These are phyloP conservation scores for Pseudophaeomoniella oleicola DNA, from an alignment of 2,329 filamentous ascomycete genomes.

Conservation along the genomic window DNA sequence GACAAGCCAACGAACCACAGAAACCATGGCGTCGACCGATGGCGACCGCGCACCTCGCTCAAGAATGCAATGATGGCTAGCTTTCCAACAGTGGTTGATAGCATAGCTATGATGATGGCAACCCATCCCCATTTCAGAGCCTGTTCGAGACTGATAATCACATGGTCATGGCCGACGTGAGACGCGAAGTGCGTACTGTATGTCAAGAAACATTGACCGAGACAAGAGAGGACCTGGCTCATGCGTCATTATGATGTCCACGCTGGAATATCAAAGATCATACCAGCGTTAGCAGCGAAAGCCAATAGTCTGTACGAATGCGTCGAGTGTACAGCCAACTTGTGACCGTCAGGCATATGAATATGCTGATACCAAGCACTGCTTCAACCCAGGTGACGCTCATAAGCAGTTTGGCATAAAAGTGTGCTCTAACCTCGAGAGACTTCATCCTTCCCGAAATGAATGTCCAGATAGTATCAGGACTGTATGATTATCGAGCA, in stretches of 20 bases:
- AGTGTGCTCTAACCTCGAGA: no score
- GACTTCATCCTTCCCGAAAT: no score
- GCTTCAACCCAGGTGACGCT: background rate
- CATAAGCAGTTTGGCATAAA: background rate
- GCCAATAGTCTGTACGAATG: background rate
- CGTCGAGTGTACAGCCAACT: background rate
- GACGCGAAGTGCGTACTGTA: no score
- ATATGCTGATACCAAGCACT: background rate
- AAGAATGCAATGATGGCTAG: background rate
- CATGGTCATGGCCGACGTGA: background rate
- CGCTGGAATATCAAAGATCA: no score
- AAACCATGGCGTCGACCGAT: background rate
- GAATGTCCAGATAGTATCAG: no score
- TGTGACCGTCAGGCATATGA: background rate
- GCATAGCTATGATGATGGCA: slow-evolving; percentile 11
- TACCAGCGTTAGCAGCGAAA: background rate
- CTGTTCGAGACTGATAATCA: background rate
- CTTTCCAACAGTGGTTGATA: slow-evolving; percentile 5
- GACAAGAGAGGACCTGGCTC: background rate
- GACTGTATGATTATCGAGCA: no score
- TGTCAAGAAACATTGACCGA: background rate
- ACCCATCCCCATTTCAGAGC: slow-evolving; percentile 11
- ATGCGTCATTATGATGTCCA: no score
- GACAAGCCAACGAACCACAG: background rate
- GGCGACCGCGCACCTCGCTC: background rate